phyloP scores from a whole-genome alignment of 192 early-diverging fungal genomes.

The Linnemannia hyalina region DNA sequence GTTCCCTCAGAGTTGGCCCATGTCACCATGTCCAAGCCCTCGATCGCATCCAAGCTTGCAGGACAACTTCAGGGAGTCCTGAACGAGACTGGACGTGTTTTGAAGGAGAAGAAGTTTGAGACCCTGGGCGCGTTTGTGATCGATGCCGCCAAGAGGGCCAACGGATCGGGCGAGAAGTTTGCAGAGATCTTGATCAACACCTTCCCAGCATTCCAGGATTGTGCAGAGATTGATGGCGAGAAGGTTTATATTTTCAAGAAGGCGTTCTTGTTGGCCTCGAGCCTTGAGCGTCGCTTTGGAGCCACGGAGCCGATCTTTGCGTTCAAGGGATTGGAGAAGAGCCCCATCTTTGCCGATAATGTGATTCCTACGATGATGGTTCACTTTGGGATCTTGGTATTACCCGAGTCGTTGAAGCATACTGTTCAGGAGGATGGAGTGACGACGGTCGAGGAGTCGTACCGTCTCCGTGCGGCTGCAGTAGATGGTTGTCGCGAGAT shows the following conservation, averaged over 20 bases:
- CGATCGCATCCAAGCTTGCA: conserved; percentile 71
- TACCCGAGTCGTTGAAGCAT: conserved; percentile 60
- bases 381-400: conserved; percentile 64
- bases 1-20: conserved; percentile 64
- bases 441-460: conserved; percentile 63
- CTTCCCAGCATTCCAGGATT: conserved; percentile 81
- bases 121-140: conserved; percentile 81
- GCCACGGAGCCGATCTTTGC: conserved; percentile 67
- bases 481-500: conserved; percentile 74
- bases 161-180: conserved; percentile 49
- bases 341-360: conserved; percentile 84
- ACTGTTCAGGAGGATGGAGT: conserved; percentile 65
- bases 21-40: conserved; percentile 78
- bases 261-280: conserved; percentile 78
- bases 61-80: conserved; percentile 72
- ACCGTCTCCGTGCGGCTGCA: conserved; percentile 78
- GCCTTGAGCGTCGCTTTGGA: conserved; percentile 72
- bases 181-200: conserved; percentile 65
- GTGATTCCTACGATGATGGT: conserved; percentile 78
- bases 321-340: conserved; percentile 72
- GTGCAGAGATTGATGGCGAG: conserved; percentile 60
- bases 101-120: conserved; percentile 72
- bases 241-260: conserved; percentile 82
- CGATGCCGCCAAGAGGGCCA: conserved; percentile 64
- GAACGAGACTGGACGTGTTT: conserved; percentile 76